Evolutionary conservation across 2,329 filamentous ascomycete species (phyloP).

Genomic region (Graphilbum fragrans): DNA sequence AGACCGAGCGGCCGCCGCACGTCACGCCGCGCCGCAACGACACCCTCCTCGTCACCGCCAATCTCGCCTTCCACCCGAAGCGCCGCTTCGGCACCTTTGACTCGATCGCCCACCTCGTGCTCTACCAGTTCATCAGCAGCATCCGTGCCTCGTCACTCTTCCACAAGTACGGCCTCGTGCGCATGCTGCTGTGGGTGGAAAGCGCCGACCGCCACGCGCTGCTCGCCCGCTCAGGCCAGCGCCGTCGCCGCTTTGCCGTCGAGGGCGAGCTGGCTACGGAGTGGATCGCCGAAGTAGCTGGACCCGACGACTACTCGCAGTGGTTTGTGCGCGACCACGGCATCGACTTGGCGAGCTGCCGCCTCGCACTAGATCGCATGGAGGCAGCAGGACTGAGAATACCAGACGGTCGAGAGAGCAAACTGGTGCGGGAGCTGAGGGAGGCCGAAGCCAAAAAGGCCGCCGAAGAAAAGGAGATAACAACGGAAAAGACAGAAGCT

Average conservation of each 20-base stretch:
- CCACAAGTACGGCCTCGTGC: constrained; percentile 66
- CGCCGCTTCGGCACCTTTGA: constrained; percentile 37
- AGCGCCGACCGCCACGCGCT: constrained; percentile 45
- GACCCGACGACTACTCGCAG: constrained; percentile 9
- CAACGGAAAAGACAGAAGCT: neutral
- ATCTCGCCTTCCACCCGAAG: constrained; percentile 45
- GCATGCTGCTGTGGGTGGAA: constrained; percentile 64
- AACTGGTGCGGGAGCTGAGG: constrained; percentile 15
- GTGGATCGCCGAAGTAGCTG: constrained; percentile 42
- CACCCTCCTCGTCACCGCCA: constrained; percentile 60
- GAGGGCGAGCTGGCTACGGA: constrained; percentile 50
- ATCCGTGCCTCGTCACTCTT: constrained; percentile 49
- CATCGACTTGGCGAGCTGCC: constrained; percentile 34
- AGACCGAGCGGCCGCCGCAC: constrained; percentile 22
- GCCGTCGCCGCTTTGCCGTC: constrained; percentile 43
- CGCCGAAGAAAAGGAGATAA: neutral
- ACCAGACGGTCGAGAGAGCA: constrained; percentile 31
- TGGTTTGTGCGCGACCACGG: constrained; percentile 28
- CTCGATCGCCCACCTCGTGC: constrained; percentile 43
- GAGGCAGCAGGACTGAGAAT: constrained; percentile 23
- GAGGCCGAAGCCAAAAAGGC: constrained; percentile 7
- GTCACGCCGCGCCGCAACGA: constrained; percentile 50
- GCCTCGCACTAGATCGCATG: constrained; percentile 33
- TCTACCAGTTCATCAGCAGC: constrained; percentile 49
- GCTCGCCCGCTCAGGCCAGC: constrained; percentile 46